These are phyloP conservation scores for Sextonia rubra DNA, from an alignment of 164 flowering plant genomes.

Conservation along the genomic window DNA sequence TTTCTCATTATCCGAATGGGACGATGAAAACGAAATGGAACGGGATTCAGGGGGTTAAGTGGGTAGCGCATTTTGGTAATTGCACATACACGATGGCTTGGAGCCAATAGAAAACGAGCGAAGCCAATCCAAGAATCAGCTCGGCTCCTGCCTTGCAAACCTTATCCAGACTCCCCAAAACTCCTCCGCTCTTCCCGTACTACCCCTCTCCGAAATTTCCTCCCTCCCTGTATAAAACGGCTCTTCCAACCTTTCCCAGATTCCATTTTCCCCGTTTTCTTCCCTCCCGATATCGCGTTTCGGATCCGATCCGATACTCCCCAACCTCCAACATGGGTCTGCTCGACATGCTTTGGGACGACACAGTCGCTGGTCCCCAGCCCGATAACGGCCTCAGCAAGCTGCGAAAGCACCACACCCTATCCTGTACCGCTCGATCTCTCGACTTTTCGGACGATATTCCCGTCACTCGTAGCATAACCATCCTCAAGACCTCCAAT, in stretches of 20 bases:
- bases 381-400: slow-evolving; percentile 61
- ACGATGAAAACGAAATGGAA: too few species aligned
- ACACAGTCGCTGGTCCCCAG: slow-evolving; percentile 76
- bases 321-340: slow-evolving; percentile 45
- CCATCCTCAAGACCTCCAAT: slow-evolving; percentile 34
- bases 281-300: slow-evolving; percentile 20
- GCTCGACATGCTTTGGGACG: slow-evolving; percentile 81
- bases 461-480: slow-evolving; percentile 51
- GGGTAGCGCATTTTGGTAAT: too few species aligned
- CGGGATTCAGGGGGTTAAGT: too few species aligned
- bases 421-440: slow-evolving; percentile 27
- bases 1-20: too few species aligned
- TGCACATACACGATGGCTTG: too few species aligned
- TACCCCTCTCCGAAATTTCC: neutral
- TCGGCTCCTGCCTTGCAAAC: neutral
- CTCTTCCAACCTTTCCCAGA: neutral
- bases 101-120: too few species aligned
- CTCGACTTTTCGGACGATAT: slow-evolving; percentile 6
- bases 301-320: slow-evolving; percentile 10
- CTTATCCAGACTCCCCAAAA: neutral
- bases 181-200: neutral
- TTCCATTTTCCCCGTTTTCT: neutral
- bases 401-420: slow-evolving; percentile 47
- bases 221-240: slow-evolving; percentile 8
- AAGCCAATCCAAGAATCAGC: too few species aligned